Evolutionary conservation across 306 rosid species (phyloP), one percentile per base, ranked within the genome.

Genomic region (Myrica gale): DNA sequence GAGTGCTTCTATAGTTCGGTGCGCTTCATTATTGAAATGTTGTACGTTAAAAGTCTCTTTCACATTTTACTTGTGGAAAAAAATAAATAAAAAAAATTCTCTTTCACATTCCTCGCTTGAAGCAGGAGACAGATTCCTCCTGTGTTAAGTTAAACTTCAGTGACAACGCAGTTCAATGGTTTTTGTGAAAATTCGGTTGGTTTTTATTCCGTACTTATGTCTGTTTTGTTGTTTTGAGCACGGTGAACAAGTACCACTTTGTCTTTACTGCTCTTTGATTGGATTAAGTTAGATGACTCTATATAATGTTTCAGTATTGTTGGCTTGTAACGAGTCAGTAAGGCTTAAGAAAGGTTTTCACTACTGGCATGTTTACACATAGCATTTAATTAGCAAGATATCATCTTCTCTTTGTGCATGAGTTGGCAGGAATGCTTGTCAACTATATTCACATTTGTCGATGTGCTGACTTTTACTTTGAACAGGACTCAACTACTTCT

Each of bases 401-500:
- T 12, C 57, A 53, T 16, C 7, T 5, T 53, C 19, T 61, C 44
- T n/a, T 26, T 32, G 9, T 26, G 20, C 68, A 61, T 32, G 13
- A 26, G 44, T 13, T 60, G 66, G 39, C 42, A 23, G 42, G 10
- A 12, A 20, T 37, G 13, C 4, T 17, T 42, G 39, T 74, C 74
- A 54, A 23, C 12, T 37, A 13, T 19, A 15, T 21, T 50, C 20
- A 48, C n/a, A 23, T 9, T 68, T 44, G 39, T 83, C 26, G 54
- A 11, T 80, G n/a, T 78, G 17, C 56, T 76, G 9, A 45, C 71
- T 61, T 26, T 78, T 44, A 58, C 61, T 75, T 60, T 50, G 7
- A 79, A 63, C 75, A 86, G 96, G 88, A 84, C 37, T 73, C 75
- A 46, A 46, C 77, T 65, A 72, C 78, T 47, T 57, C 76, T 73